A percentile compares a stretch with the other conserved stretches of the same genome.
Evolutionary conservation across 2,329 filamentous ascomycete species (phyloP).

Genomic region (Pestalotiopsis sp.): DNA sequence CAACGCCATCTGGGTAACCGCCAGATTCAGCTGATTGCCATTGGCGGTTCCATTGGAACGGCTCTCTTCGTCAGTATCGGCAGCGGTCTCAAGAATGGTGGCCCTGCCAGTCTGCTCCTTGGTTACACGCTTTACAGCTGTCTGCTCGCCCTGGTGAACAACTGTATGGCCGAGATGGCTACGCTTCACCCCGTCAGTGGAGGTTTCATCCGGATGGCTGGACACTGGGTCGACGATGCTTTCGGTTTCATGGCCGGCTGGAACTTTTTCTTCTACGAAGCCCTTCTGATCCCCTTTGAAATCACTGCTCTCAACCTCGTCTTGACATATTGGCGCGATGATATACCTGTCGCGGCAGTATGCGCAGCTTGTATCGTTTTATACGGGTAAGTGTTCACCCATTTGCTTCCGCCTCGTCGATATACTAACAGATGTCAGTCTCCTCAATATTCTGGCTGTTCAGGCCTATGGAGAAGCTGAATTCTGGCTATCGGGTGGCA

Average conservation of each 20-base stretch:
- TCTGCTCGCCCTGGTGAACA: constrained; percentile 62
- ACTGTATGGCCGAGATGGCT: constrained; percentile 65
- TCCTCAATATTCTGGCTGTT: constrained; percentile 44
- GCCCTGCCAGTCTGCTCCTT: constrained; percentile 57
- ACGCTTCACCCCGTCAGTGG: constrained; percentile 61
- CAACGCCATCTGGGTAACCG: constrained; percentile 46
- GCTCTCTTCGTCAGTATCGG: constrained; percentile 66
- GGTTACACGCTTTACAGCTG: constrained; percentile 59
- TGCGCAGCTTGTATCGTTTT: constrained; percentile 29
- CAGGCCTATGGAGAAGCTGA: constrained; percentile 46
- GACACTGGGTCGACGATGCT: constrained; percentile 64
- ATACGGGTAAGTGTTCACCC: constrained; percentile 33
- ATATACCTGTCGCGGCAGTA: constrained; percentile 49
- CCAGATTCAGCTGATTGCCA: constrained; percentile 60
- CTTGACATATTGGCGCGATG: constrained; percentile 44
- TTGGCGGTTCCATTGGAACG: constrained; percentile 60
- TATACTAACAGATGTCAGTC: constrained; percentile 10
- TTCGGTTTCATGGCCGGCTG: constrained; percentile 54
- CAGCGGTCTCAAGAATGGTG: constrained; percentile 51
- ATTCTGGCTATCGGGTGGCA: constrained; percentile 47
- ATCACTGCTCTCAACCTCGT: constrained; percentile 37
- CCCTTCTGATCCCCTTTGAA: constrained; percentile 36
- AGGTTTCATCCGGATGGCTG: constrained; percentile 63
- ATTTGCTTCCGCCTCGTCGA: background rate
- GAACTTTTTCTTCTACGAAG: constrained; percentile 41